Percentiles rank a stretch among this genome's conserved stretches.
These are phyloP conservation scores for Tarenaya hassleriana DNA, from an alignment of 345 rosid genomes.

Conservation along the genomic window DNA sequence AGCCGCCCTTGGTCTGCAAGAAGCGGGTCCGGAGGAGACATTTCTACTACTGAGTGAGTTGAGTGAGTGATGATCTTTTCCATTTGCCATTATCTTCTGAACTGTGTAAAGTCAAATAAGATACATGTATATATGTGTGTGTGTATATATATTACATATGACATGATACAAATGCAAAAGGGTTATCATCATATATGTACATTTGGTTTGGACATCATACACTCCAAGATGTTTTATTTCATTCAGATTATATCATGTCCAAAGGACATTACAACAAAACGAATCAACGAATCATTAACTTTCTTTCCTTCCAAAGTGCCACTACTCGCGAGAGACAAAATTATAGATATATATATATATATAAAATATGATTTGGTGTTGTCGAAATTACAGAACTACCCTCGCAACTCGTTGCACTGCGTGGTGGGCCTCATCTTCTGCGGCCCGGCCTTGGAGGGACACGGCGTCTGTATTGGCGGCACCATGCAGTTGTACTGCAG, in stretches of 20 bases:
- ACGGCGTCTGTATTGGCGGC: slow-evolving; percentile 77
- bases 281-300: slow-evolving; percentile 27
- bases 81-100: too few relatives aligned
- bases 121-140: too few relatives aligned
- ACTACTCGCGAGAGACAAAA: slow-evolving; percentile 10
- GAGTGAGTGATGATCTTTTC: too few relatives aligned
- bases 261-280: slow-evolving; percentile 19
- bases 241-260: background rate
- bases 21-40: slow-evolving; percentile 46
- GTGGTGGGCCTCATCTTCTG: slow-evolving; percentile 70
- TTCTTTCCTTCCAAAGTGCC: slow-evolving; percentile 4
- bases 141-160: too few relatives aligned
- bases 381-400: slow-evolving; percentile 26
- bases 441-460: slow-evolving; percentile 82
- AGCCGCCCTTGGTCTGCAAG: slow-evolving; percentile 32
- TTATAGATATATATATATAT: background rate
- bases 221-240: slow-evolving; percentile 7
- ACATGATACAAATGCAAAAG: background rate
- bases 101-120: too few relatives aligned
- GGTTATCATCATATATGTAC: background rate
- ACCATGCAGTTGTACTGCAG: slow-evolving; percentile 96
- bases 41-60: slow-evolving; percentile 35
- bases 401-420: slow-evolving; percentile 67
- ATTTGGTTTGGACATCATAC: too few relatives aligned
- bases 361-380: background rate